These are phyloP conservation scores for Plenodomus lindquistii DNA, from an alignment of 2,329 filamentous ascomycete species.

Conservation along the genomic window DNA sequence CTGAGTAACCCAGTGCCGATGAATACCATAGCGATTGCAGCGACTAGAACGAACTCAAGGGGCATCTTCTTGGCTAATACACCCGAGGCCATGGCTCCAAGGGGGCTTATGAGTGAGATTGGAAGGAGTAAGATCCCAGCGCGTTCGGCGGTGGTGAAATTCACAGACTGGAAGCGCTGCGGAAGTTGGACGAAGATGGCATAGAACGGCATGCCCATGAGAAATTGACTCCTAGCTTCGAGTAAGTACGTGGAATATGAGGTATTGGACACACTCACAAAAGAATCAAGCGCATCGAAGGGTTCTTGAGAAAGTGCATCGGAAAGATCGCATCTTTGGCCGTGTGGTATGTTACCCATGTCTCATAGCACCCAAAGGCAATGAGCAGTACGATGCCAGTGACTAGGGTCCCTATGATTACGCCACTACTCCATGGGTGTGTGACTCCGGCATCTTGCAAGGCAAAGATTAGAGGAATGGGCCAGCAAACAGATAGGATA, in stretches of 20 bases:
- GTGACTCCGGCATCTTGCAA: conserved; percentile 36
- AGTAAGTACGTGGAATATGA: no score
- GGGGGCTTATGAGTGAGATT: conserved; percentile 28
- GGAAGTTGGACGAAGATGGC: conserved; percentile 36
- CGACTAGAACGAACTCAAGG: conserved; percentile 26
- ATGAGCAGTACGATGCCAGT: conserved; percentile 28
- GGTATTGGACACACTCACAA: conserved; percentile 16
- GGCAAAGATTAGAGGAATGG: conserved; percentile 38
- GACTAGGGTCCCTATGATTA: conserved; percentile 36
- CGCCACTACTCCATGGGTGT: conserved; percentile 28
- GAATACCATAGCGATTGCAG: conserved; percentile 20
- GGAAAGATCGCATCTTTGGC: conserved; percentile 34
- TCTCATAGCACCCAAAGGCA: conserved; percentile 32
- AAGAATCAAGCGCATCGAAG: conserved; percentile 24
- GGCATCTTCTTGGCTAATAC: conserved; percentile 21
- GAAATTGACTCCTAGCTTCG: conserved; percentile 23
- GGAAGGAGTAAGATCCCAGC: conserved; percentile 38
- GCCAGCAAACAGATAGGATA: conserved; percentile 34
- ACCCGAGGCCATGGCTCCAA: conserved; percentile 32
- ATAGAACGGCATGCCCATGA: conserved; percentile 36
- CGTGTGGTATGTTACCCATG: conserved; percentile 31
- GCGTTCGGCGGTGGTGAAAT: conserved; percentile 33
- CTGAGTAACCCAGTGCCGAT: conserved; percentile 34
- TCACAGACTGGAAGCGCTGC: conserved; percentile 39
- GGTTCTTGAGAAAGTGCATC: conserved; percentile 29